These are phyloP conservation scores for Metroxylon sagu DNA, from an alignment of 176 grass and related monocot genomes.

Conservation along the genomic window DNA sequence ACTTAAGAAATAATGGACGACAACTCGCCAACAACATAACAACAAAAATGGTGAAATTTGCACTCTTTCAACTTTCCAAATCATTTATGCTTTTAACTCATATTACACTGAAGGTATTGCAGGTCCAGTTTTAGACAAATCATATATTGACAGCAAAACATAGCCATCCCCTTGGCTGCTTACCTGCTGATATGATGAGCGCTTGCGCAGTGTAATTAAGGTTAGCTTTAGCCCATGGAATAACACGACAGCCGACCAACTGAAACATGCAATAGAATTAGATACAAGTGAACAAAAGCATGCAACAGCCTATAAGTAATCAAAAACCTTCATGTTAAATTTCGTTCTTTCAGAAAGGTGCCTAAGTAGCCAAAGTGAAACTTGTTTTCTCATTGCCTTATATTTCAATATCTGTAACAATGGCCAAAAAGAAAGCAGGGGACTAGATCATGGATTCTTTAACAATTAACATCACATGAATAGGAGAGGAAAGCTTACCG, in stretches of 20 bases:
- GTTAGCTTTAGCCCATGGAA: slow-evolving; percentile 96
- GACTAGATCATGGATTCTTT: background rate
- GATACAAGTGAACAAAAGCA: slow-evolving; percentile 20
- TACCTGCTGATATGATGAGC: slow-evolving; percentile 96
- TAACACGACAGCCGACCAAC: slow-evolving; percentile 77
- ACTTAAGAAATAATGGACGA: no score
- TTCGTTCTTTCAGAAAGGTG: background rate
- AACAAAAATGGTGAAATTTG: no score
- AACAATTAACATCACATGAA: no score
- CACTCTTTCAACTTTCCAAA: no score
- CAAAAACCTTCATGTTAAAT: background rate
- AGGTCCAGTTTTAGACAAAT: slow-evolving; percentile 1
- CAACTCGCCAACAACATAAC: no score
- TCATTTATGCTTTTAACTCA: background rate
- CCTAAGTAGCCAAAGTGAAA: background rate
- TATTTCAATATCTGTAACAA: background rate
- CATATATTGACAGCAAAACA: background rate
- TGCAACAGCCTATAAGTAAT: background rate
- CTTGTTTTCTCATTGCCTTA: background rate
- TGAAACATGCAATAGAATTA: slow-evolving; percentile 19
- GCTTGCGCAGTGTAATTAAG: slow-evolving; percentile 94
- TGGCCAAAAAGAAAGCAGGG: background rate
- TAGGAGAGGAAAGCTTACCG: slow-evolving; percentile 21
- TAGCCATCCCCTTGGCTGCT: background rate
- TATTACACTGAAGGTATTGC: background rate